Percentiles rank a stretch among this genome's conserved stretches.
Conservation (phyloP, 192 early-diverging fungal genomes). For the Backusella westeae region DNA sequence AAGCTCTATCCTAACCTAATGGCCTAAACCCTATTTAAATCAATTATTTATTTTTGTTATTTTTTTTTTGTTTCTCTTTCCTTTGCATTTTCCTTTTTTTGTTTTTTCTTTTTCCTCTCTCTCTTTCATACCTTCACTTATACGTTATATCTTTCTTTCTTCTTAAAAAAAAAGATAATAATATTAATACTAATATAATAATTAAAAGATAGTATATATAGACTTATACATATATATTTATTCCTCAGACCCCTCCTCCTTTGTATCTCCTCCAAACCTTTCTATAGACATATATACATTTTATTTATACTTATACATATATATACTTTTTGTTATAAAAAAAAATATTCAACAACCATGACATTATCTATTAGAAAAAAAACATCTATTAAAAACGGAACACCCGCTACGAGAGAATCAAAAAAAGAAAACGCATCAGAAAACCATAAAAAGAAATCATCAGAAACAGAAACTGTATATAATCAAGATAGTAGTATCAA, state of each 20-base stretch:
- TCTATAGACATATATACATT: conserved; percentile 4
- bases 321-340: not conserved
- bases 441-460: not conserved
- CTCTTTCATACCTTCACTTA: not conserved
- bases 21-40: not conserved
- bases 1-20: not conserved
- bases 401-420: not conserved
- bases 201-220: not conserved
- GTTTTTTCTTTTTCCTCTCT: not conserved
- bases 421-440: not conserved
- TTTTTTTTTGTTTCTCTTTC: not conserved
- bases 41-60: not conserved
- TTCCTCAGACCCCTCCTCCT: not conserved
- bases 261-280: not conserved
- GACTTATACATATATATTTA: not conserved
- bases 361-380: not conserved
- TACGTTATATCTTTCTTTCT: not conserved
- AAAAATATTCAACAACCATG: not conserved
- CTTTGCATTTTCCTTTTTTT: not conserved
- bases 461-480: not conserved
- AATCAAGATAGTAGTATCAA: conserved; percentile 38
- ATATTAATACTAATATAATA: not conserved
- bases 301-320: not conserved
- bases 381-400: not conserved
- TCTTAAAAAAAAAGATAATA: not conserved